Percentiles rank a stretch among this genome's conserved stretches.
Conservation (phyloP, 2,329 filamentous ascomycete species). For the Cercospora sp. region DNA sequence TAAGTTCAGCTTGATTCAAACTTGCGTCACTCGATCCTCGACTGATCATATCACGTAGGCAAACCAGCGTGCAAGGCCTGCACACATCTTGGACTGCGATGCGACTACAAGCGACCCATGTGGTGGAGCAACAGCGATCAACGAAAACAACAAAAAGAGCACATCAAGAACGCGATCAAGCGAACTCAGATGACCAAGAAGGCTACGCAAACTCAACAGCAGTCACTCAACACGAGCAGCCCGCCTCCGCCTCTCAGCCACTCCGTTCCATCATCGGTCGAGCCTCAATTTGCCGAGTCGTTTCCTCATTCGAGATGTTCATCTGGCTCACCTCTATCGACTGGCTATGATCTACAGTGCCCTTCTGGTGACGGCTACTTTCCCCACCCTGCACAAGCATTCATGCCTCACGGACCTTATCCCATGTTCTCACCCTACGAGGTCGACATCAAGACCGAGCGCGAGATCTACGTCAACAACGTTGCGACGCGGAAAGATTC, state of each 20-base stretch:
- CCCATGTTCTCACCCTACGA: slow-evolving; percentile 78
- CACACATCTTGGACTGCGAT: slow-evolving; percentile 73
- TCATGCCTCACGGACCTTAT: slow-evolving; percentile 38
- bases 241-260: slow-evolving; percentile 73
- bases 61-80: slow-evolving; percentile 66
- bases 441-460: slow-evolving; percentile 92
- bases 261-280: slow-evolving; percentile 67
- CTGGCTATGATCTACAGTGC: slow-evolving; percentile 67
- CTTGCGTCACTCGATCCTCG: neutral
- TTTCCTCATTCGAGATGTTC: slow-evolving; percentile 71
- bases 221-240: slow-evolving; percentile 57
- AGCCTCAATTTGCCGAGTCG: slow-evolving; percentile 70
- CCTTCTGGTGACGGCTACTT: slow-evolving; percentile 55
- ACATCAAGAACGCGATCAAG: slow-evolving; percentile 97
- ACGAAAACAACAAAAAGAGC: slow-evolving; percentile 82
- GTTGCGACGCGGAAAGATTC: slow-evolving; percentile 82
- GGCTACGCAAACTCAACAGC: slow-evolving; percentile 45
- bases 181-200: slow-evolving; percentile 93
- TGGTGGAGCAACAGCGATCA: slow-evolving; percentile 97
- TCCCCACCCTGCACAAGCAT: slow-evolving; percentile 54
- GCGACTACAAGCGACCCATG: slow-evolving; percentile 93
- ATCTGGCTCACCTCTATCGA: slow-evolving; percentile 75
- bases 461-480: slow-evolving; percentile 91
- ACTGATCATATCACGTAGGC: neutral
- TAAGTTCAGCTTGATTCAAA: neutral